Conservation (phyloP, 108 stramenopile species). For the Nitzschia sp. region DNA sequence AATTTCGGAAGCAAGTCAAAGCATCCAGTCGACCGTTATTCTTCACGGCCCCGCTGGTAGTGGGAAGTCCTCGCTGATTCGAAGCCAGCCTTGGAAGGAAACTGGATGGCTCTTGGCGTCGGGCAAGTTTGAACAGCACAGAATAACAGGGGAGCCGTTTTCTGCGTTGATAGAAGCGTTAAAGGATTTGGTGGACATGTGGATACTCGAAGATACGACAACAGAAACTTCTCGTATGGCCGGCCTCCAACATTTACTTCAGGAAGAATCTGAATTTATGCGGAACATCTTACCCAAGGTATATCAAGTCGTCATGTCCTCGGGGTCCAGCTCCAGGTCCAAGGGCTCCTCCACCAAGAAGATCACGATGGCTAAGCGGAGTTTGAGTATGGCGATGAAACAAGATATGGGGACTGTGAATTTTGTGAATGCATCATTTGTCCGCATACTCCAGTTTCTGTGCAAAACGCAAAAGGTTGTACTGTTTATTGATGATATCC, state of each 20-base stretch:
- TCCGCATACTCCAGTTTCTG: conserved; percentile 26
- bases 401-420: not conserved
- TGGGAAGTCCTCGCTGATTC: conserved; percentile 28
- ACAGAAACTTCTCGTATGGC: conserved; percentile 9
- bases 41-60: conserved; percentile 24
- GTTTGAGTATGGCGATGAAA: conserved; percentile 2
- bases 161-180: conserved; percentile 24
- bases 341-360: not conserved
- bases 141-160: conserved; percentile 20
- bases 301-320: not conserved
- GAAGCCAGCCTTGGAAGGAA: conserved; percentile 19
- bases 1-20: not conserved
- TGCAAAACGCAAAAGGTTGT: conserved; percentile 12
- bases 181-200: conserved; percentile 12
- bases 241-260: conserved; percentile 15
- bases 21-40: conserved; percentile 2
- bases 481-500: conserved; percentile 54
- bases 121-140: conserved; percentile 23
- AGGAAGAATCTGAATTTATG: conserved; percentile 27
- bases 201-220: conserved; percentile 10
- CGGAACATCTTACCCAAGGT: conserved; percentile 20
- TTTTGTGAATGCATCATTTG: conserved; percentile 19
- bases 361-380: not conserved
- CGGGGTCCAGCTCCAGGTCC: not conserved
- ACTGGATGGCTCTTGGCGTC: conserved; percentile 29